Evolutionary conservation across 805 yeast species (phyloP), one percentile per base, ranked within the genome.

Genomic region (Myxozyma mucilagina): DNA sequence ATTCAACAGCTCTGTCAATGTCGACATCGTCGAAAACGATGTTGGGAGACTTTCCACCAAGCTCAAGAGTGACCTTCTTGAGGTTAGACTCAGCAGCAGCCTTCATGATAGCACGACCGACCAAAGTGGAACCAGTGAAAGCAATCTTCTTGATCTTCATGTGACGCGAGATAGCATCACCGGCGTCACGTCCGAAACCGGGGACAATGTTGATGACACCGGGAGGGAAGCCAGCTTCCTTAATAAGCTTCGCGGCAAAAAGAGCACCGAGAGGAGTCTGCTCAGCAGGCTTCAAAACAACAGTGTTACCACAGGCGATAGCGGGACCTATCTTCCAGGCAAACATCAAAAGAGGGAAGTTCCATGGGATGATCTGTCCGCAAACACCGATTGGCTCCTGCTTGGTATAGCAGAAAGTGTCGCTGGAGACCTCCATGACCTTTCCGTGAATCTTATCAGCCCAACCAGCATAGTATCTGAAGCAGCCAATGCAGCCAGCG

Each of bases 301-400:
- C 82, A 57, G 91, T 84, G 82, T 90, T 90, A 78, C 97, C 97
- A 57, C 96, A 84, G 59, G 96, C 96, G 67, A 91, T 76, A 59
- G 96, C 96, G 50, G 97, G 97, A 61, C 92, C 97, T 64, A 92
- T 79, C 77, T 92, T 92, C 97, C 97, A 92, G 34, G 96, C 80
- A 80, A 90, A 87, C 94, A 92, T 91, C 74, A 90, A 82, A 69
- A 92, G 77, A 65, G 97, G 97, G 84, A 90, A 92, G 79, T 92
- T 92, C 97, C 97, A 92, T 69, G 97, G 97, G 68, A 92, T 91
- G 72, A 92, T 89, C 76, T 90, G 96, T 61, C 96, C 97, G 75
- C 96, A 90, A 50, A 92, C 97, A 74, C 97, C 97, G 70, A 89
- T 79, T 61, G 97, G 97, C 77, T 91, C 96, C 76, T 87, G 87